Evolutionary conservation across 108 stramenopile species (phyloP).

Genomic region (Nannochloropsis oceanica): DNA sequence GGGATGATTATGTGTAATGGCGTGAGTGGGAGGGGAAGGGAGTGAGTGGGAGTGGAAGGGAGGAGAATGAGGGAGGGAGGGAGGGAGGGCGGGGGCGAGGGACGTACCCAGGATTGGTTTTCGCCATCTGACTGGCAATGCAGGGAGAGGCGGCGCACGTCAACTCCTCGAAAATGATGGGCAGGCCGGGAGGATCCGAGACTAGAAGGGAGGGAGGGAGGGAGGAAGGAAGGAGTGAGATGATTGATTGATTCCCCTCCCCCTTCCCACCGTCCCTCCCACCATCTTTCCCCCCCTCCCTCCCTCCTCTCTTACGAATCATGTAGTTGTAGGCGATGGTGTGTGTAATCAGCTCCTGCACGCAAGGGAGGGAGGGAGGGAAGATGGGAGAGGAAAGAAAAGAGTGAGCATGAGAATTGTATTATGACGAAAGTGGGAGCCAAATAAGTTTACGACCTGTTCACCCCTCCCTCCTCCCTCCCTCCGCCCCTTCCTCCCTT

Average conservation of each 20-base stretch:
- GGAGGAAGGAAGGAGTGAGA: background rate
- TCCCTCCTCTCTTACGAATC: too few relatives aligned
- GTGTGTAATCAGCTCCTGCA: background rate
- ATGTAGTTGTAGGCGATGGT: background rate
- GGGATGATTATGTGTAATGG: too few relatives aligned
- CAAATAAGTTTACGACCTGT: too few relatives aligned
- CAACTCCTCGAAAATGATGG: background rate
- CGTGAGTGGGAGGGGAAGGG: background rate
- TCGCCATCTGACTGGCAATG: background rate
- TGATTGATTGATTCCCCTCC: background rate
- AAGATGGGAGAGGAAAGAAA: too few relatives aligned
- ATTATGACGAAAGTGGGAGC: too few relatives aligned
- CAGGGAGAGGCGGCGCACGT: background rate
- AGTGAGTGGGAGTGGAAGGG: background rate
- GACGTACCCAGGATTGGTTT: background rate
- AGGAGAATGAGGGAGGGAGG: background rate
- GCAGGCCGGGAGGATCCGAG: background rate
- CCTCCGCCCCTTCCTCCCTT: too few relatives aligned
- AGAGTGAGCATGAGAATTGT: too few relatives aligned
- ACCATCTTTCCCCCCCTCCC: too few relatives aligned
- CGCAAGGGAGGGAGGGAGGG: too few relatives aligned
- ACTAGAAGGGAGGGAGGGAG: background rate
- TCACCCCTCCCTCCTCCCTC: too few relatives aligned
- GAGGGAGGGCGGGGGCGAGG: background rate
- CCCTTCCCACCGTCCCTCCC: background rate